Percentiles rank a stretch among this genome's conserved stretches.
Evolutionary conservation across 176 grass and related monocot species (phyloP).

Genomic region (sorghum (Sorghum bicolor)): DNA sequence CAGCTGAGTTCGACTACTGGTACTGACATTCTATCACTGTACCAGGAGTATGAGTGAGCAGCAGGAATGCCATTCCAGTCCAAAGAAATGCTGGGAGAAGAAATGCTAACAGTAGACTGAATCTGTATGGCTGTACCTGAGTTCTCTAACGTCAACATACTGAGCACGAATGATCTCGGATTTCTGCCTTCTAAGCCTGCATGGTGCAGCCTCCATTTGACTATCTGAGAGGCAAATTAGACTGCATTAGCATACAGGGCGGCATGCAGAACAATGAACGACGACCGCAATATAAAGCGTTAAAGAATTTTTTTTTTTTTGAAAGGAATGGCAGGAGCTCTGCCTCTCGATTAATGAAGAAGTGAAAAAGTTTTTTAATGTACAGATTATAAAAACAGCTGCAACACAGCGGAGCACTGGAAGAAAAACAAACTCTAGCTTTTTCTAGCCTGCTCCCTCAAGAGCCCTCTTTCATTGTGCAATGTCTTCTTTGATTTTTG

Average conservation of each 20-base stretch:
- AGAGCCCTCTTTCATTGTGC: too few relatives aligned
- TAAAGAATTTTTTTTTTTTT: neutral
- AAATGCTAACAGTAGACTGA: neutral
- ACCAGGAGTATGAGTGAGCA: neutral
- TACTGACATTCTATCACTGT: neutral
- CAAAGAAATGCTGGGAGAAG: neutral
- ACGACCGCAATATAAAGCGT: neutral
- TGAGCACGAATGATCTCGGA: conserved; percentile 60
- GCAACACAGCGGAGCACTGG: too few relatives aligned
- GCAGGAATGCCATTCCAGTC: neutral
- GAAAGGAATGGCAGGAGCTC: too few relatives aligned
- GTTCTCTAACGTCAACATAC: conserved; percentile 66
- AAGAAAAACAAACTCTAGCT: too few relatives aligned
- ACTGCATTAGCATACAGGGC: neutral
- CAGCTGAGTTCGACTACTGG: neutral
- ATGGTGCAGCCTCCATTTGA: conserved; percentile 34
- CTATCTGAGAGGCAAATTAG: conserved; percentile 30
- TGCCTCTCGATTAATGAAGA: too few relatives aligned
- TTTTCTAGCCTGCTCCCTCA: too few relatives aligned
- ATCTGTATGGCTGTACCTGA: conserved; percentile 41
- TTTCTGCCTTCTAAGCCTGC: conserved; percentile 44
- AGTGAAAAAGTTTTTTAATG: too few relatives aligned
- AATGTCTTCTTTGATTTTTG: too few relatives aligned
- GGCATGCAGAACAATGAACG: neutral
- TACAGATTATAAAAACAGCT: too few relatives aligned